Conservation (phyloP, 345 rosid species). For the Clarkia xantiana region DNA sequence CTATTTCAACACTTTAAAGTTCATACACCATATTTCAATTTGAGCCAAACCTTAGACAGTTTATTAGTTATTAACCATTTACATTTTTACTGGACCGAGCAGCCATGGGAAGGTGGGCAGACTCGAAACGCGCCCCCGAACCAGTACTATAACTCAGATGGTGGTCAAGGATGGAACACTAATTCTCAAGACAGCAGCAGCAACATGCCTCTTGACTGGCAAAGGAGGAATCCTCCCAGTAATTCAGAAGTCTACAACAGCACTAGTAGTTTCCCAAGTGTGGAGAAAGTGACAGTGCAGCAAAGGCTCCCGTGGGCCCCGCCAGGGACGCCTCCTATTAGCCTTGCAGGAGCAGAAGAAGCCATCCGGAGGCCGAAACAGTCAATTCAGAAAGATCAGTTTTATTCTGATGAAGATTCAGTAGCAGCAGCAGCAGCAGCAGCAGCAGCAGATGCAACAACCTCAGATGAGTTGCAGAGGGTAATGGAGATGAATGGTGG, state of each 20-base stretch:
- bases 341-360: constrained; percentile 85
- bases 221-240: constrained; percentile 41
- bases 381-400: constrained; percentile 41
- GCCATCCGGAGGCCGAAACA: constrained; percentile 78
- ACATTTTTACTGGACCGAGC: constrained; percentile 7
- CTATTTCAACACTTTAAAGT: no score
- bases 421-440: constrained; percentile 23
- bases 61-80: no score
- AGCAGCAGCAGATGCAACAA: constrained; percentile 16
- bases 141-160: constrained; percentile 20
- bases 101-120: constrained; percentile 78
- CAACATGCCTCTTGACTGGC: constrained; percentile 54
- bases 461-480: constrained; percentile 51
- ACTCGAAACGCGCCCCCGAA: constrained; percentile 28
- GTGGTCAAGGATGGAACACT: constrained; percentile 23
- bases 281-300: no score
- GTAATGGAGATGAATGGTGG: constrained; percentile 21
- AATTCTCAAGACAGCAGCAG: constrained; percentile 24
- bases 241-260: constrained; percentile 37
- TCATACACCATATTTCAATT: no score
- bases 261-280: no score
- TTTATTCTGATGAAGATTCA: constrained; percentile 25
- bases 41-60: no score
- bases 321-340: constrained; percentile 90
- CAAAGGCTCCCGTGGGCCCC: constrained; percentile 66